Conservation (phyloP, 225 moss, liverwort and hornwort species). For the Pseudisothecium myosuroides region DNA sequence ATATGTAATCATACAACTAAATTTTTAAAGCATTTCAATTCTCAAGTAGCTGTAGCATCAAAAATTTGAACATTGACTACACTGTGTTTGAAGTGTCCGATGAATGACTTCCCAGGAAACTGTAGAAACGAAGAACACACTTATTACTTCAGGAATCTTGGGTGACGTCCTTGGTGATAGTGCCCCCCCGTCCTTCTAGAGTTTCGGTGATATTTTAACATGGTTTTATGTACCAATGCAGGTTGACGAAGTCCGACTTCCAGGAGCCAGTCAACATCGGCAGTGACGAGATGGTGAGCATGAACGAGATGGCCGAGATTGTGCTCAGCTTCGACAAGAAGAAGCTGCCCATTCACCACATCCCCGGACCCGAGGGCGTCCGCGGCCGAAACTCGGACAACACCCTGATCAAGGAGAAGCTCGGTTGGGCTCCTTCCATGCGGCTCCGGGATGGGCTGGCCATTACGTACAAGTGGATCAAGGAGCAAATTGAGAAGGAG, state of each 20-base stretch:
- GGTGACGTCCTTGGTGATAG: not conserved
- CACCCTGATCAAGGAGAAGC: slow-evolving; percentile 71
- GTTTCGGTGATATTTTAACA: not conserved
- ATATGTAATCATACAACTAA: not conserved
- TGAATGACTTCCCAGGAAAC: not conserved
- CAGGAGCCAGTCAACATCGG: slow-evolving; percentile 78
- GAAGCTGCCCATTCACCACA: slow-evolving; percentile 62
- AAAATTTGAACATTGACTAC: not conserved
- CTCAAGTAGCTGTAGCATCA: not conserved
- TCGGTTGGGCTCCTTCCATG: slow-evolving; percentile 80
- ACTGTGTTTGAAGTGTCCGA: not conserved
- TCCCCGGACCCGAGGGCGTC: slow-evolving; percentile 71
- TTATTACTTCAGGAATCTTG: not conserved
- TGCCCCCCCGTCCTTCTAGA: not conserved
- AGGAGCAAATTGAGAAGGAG: slow-evolving; percentile 75
- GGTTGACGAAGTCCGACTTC: slow-evolving; percentile 84
- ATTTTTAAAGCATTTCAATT: not conserved
- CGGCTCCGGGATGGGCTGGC: slow-evolving; percentile 63
- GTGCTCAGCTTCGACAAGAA: slow-evolving; percentile 55
- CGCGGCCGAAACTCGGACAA: slow-evolving; percentile 82
- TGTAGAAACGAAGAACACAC: not conserved
- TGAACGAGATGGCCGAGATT: slow-evolving; percentile 86
- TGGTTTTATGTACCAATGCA: not conserved
- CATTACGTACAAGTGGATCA: slow-evolving; percentile 84
- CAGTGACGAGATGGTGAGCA: slow-evolving; percentile 81